Percentiles rank a stretch among this genome's conserved stretches.
These are phyloP conservation scores for Fusarium robinianum DNA, from an alignment of 2,329 filamentous ascomycete genomes.

Conservation along the genomic window DNA sequence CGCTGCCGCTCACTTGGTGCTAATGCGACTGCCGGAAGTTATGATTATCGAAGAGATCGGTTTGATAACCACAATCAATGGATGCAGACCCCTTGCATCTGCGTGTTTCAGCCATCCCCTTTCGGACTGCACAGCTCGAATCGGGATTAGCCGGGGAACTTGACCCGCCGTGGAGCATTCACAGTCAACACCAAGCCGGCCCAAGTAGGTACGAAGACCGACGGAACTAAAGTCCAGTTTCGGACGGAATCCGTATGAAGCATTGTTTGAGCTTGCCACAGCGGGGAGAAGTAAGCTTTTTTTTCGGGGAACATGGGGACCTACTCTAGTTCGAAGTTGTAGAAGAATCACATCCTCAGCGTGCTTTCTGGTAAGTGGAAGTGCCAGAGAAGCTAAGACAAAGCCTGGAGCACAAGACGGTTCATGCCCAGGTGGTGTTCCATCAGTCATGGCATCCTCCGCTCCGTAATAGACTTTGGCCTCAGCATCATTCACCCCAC, in stretches of 20 bases:
- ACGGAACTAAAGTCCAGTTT: constrained; percentile 18
- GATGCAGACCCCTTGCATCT: constrained; percentile 25
- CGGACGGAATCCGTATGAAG: constrained; percentile 23
- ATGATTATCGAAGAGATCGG: constrained; percentile 28
- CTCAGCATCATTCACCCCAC: too few species aligned
- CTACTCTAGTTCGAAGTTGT: too few species aligned
- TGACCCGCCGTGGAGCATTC: constrained; percentile 19
- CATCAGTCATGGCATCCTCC: constrained; percentile 11
- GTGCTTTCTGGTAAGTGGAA: neutral
- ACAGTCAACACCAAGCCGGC: too few species aligned
- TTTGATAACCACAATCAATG: constrained; percentile 33
- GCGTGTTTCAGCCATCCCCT: constrained; percentile 33
- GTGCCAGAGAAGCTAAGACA: too few species aligned
- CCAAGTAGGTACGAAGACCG: constrained; percentile 6
- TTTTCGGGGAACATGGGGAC: constrained; percentile 9
- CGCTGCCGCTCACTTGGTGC: constrained; percentile 20
- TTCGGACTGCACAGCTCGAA: constrained; percentile 24
- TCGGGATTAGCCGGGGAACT: constrained; percentile 24
- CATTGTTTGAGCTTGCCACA: constrained; percentile 14
- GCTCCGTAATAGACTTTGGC: too few species aligned
- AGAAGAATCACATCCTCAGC: constrained; percentile 9
- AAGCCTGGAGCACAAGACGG: too few species aligned
- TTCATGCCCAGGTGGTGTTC: constrained; percentile 1
- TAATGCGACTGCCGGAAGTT: constrained; percentile 24
- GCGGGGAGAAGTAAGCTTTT: constrained; percentile 11